Percentiles rank a stretch among this genome's conserved stretches.
phyloP scores from a whole-genome alignment of 768 basidiomycete species.

The Suillus discolor region DNA sequence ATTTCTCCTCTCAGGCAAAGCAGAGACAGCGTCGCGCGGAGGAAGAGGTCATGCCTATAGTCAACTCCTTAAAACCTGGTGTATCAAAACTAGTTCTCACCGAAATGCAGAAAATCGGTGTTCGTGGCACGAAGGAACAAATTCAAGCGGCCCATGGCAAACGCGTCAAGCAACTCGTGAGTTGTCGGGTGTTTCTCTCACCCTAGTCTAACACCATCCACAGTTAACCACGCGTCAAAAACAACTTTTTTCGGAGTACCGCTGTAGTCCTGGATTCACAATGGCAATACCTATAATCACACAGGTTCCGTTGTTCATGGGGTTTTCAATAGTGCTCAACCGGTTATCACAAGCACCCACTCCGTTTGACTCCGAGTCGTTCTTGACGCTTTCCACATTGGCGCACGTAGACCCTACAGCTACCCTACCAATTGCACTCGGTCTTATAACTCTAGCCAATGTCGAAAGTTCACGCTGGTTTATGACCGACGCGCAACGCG shows the following conservation, averaged over 20 bases:
- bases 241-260: slow-evolving; percentile 60
- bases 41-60: slow-evolving; percentile 59
- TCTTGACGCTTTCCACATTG: slow-evolving; percentile 72
- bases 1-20: slow-evolving; percentile 49
- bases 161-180: slow-evolving; percentile 51
- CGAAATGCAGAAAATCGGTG: slow-evolving; percentile 58
- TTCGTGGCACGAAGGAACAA: slow-evolving; percentile 55
- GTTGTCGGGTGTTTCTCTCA: slow-evolving; percentile 9
- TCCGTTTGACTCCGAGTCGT: slow-evolving; percentile 76
- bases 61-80: slow-evolving; percentile 49
- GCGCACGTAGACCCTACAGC: slow-evolving; percentile 72
- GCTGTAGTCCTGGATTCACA: slow-evolving; percentile 58
- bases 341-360: slow-evolving; percentile 58
- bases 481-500: slow-evolving; percentile 56
- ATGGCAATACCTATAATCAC: slow-evolving; percentile 62
- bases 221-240: slow-evolving; percentile 59
- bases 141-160: slow-evolving; percentile 50
- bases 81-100: slow-evolving; percentile 36
- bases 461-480: slow-evolving; percentile 81
- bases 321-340: slow-evolving; percentile 60
- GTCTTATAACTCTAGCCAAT: slow-evolving; percentile 75
- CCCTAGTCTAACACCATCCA: slow-evolving; percentile 9
- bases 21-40: slow-evolving; percentile 61
- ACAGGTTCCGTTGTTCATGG: slow-evolving; percentile 74
- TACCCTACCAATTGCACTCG: slow-evolving; percentile 68